Base-by-base conservation (phyloP, 2,329 filamentous ascomycete species). In the Byssothecium circinans region DNA sequence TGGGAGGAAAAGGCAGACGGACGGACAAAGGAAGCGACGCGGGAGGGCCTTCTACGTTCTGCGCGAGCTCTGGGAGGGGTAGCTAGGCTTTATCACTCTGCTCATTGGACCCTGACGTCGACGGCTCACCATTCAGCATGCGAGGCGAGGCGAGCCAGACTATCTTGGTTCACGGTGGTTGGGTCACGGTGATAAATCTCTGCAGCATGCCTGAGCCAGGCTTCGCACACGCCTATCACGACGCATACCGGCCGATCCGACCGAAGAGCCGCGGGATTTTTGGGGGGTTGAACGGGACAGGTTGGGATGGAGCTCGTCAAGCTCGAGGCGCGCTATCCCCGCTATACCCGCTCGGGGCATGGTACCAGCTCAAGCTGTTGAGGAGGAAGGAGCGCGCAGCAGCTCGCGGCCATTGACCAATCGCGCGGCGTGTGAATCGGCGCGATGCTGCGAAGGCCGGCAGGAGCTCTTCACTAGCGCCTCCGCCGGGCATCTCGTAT, bases 241-340 rank as follows among this genome's bases (percentile, higher is more conserved):
- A 37, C 14, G 35, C 8, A 15, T 38, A 35, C 46, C 49, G 49
- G 47, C 36, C 38, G 39, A 53, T 53, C 47, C 53, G 47, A 27
- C 38, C 33, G 45, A 36, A 29, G 36, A 49, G 43, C 41, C 46
- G 53, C 45, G 48, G 29, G 43, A 48, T 56, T 50, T 50, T 45
- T 38, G 18, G 37, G 17, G 8, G 11, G 19, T 39, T 40, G 10
- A 32, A 32, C 29, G 29, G 29, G 29, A 12, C 29, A 32, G 29
- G 29, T 32, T 12, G 29, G 4, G 29, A 32, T 32, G 29, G 4
- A n/a, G n/a, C n/a, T n/a, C n/a, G n/a, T n/a, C n/a, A n/a, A n/a
- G n/a, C n/a, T n/a, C n/a, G n/a, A n/a, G n/a, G n/a, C n/a, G n/a
- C n/a, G n/a, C n/a, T n/a, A n/a, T n/a, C n/a, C n/a, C n/a, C n/a